Evolutionary conservation across 2,329 filamentous ascomycete species (phyloP), one percentile per base, ranked within the genome.

Genomic region (Fonsecaea erecta): DNA sequence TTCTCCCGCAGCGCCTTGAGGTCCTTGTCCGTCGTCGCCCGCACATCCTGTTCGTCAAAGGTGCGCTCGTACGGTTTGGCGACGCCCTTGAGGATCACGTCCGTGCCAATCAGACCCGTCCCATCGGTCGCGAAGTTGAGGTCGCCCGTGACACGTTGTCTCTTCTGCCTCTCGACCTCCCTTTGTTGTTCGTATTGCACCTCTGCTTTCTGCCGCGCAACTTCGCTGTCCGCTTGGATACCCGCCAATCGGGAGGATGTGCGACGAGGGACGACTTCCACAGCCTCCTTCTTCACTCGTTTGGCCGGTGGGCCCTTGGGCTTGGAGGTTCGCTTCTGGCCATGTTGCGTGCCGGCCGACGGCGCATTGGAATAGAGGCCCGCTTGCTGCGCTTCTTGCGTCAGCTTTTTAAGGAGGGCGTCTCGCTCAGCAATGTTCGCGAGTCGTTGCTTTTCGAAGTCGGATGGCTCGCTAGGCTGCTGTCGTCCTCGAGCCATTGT

Each of bases 351-450:
- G 35, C 80, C 77, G 1, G 84, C 78, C 0, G 85, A 75, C 21
- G 81, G 77, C 1, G 85, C 81, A 54, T 79, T 82, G 1, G 79
- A 73, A 52, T 88, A 90, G 11, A 90, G 81, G n/a, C 90, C 89
- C 0, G 91, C 88, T 0, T 90, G 85, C 1, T 87, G 86, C 1
- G 85, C 84, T 73, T 88, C 85, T 70, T 86, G 80, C 37, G 90
- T 89, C 0, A 96, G 85, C 65, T 93, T 90, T 65, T 90, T 90
- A 0, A 97, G 79, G 0, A 97, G 83, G 75, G 89, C 91, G 77
- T 94, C 90, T 72, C 96, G 95, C 60, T 91, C 88, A 0, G 89
- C 91, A 46, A 96, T 96, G 71, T 97, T 97, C 66, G 93, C 92
- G 16, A 92, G 85, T 0, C 93, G 85, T 71, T 91, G 88, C 72